Percentiles rank a stretch among this genome's conserved stretches.
Evolutionary conservation across 2,329 filamentous ascomycete species (phyloP).

Genomic region (Calonectria pauciramosa): DNA sequence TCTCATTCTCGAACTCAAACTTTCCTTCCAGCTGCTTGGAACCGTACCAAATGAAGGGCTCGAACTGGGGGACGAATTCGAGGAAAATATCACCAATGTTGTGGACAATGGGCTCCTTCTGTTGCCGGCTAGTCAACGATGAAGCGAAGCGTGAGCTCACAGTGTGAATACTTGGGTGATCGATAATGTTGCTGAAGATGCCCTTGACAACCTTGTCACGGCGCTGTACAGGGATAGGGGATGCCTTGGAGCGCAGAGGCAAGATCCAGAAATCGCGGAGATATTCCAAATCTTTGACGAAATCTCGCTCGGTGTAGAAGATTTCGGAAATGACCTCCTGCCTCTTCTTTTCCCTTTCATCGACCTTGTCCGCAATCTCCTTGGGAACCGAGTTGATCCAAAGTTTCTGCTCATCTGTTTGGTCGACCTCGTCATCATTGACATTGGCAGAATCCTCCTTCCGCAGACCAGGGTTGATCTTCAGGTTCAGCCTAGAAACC

Average conservation of each 20-base stretch:
- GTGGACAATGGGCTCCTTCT: constrained; percentile 88
- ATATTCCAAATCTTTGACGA: constrained; percentile 98
- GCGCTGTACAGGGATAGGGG: constrained; percentile 89
- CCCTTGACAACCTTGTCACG: constrained; percentile 92
- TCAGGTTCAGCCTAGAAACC: constrained; percentile 92
- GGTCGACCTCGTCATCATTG: constrained; percentile 85
- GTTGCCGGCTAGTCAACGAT: constrained; percentile 89
- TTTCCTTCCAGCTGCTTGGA: constrained; percentile 97
- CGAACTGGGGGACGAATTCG: constrained; percentile 91
- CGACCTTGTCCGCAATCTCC: constrained; percentile 90
- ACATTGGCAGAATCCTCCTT: constrained; percentile 68
- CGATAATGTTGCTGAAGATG: constrained; percentile 96
- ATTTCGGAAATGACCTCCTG: constrained; percentile 98
- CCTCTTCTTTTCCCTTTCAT: constrained; percentile 94
- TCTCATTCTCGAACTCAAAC: constrained; percentile 98
- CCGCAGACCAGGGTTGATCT: constrained; percentile 89
- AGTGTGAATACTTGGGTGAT: constrained; percentile 82
- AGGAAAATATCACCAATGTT: constrained; percentile 96
- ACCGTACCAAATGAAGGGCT: constrained; percentile 96
- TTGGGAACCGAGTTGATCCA: constrained; percentile 99
- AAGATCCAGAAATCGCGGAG: constrained; percentile 99
- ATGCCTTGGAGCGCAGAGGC: constrained; percentile 84
- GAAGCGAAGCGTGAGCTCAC: constrained; percentile 93
- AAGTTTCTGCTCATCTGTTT: constrained; percentile 95
- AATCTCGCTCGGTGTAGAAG: constrained; percentile 98